Base-by-base conservation (phyloP, 2,329 filamentous ascomycete species). In the Alternaria alternata region DNA sequence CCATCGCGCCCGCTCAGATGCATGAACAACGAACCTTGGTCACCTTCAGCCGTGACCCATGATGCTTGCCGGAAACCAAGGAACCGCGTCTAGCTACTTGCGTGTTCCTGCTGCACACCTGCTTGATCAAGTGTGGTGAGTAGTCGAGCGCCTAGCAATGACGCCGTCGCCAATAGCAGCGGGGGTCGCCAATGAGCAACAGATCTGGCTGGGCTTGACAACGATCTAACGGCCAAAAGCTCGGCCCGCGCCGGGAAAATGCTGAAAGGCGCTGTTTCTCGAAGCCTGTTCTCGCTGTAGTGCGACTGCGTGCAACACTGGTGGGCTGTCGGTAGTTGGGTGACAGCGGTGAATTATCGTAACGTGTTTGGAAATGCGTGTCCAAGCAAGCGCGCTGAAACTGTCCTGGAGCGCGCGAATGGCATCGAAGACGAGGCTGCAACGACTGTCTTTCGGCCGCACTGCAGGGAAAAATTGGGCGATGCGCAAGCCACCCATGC, bases 231-330 rank as follows among this genome's bases (percentile, higher is more conserved):
- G 76, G 73, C 68, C 65, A 75, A 71, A 71, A 74, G 72, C 70
- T 74, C 75, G 75, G 76, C 75, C 75, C 76, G 75, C 75, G 65
- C 75, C 75, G 75, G 75, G 68, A 75, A 69, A 73, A 73, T 68
- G 61, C 59, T 64, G 49, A 64, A 56, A 58, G 30, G 24, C 63
- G 66, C 67, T 69, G 70, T 67, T 57, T 78, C 74, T 77, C 72
- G 75, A 78, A 78, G 73, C 68, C 69, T 70, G 67, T 64, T 65
- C 65, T 70, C 68, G 64, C 52, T 56, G 65, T 58, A 58, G 67
- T 71, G 66, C 57, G 58, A 61, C 53, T 9, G 53, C 55, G 72
- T 68, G 68, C 67, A 64, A 65, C 66, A 57, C 65, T 69, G 64
- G 66, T 65, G 54, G 58, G 64, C 66, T 63, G 68, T 66, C 70